Percentiles rank a stretch among this genome's conserved stretches.
These are phyloP conservation scores for Thelephora terrestris DNA, from an alignment of 1,284 basidiomycete genomes.

Conservation along the genomic window DNA sequence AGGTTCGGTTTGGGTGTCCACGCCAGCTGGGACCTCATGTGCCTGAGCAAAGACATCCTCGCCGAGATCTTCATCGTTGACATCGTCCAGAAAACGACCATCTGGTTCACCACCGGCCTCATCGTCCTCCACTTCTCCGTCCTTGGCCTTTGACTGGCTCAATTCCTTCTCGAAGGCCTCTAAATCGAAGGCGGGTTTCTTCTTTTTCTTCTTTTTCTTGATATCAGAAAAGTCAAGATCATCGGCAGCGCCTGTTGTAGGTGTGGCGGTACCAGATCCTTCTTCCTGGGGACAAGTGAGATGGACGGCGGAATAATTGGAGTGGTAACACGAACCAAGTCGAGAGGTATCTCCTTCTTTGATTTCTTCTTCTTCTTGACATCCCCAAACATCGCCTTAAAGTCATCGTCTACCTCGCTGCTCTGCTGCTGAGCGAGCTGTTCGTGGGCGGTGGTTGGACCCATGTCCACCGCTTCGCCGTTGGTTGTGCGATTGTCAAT, in stretches of 20 bases:
- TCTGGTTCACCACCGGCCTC: slow-evolving; percentile 45
- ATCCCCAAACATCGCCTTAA: slow-evolving; percentile 79
- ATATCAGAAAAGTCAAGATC: slow-evolving; percentile 78
- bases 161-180: slow-evolving; percentile 90
- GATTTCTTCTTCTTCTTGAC: slow-evolving; percentile 92
- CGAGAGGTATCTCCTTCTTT: slow-evolving; percentile 82
- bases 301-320: background rate
- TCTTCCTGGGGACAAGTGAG: slow-evolving; percentile 34
- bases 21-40: slow-evolving; percentile 40
- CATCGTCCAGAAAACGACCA: slow-evolving; percentile 50
- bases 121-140: slow-evolving; percentile 40
- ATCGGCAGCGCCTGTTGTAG: slow-evolving; percentile 38
- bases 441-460: slow-evolving; percentile 65
- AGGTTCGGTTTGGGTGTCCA: slow-evolving; percentile 65
- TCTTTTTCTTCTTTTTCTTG: slow-evolving; percentile 74
- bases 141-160: slow-evolving; percentile 55
- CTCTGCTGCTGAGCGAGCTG: slow-evolving; percentile 48
- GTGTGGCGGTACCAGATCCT: slow-evolving; percentile 54
- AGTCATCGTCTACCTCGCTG: slow-evolving; percentile 54
- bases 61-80: slow-evolving; percentile 74
- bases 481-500: slow-evolving; percentile 58
- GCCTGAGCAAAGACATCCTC: slow-evolving; percentile 78
- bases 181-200: slow-evolving; percentile 63
- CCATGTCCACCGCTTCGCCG: slow-evolving; percentile 64
- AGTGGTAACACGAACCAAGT: slow-evolving; percentile 48